These are phyloP conservation scores for Staphylotrichum longicolle DNA, from an alignment of 495 filamentous ascomycete genomes.

Conservation along the genomic window DNA sequence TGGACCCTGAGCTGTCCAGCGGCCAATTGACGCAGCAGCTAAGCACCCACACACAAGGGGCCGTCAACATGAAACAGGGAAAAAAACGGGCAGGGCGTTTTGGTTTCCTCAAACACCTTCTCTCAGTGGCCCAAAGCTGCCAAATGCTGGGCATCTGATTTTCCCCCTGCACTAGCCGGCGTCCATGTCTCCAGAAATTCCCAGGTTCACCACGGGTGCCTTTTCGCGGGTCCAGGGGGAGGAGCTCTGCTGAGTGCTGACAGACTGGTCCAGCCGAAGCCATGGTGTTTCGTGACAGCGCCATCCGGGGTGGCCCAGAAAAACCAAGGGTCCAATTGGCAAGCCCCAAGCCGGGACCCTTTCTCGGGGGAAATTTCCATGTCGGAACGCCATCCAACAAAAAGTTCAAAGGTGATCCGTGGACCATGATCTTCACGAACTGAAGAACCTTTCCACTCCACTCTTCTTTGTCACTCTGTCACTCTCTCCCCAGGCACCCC, in stretches of 20 bases:
- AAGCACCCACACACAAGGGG: background rate
- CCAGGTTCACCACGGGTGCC: background rate
- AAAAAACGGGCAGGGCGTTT: background rate
- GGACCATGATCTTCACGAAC: background rate
- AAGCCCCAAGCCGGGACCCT: background rate
- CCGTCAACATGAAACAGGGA: constrained; percentile 21
- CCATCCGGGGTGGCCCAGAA: background rate
- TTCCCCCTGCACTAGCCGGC: too few species aligned
- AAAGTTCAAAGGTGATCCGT: background rate
- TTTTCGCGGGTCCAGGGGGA: background rate
- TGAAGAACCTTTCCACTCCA: background rate
- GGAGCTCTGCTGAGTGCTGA: too few species aligned
- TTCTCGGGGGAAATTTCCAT: background rate
- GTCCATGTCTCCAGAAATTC: background rate
- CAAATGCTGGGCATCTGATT: too few species aligned
- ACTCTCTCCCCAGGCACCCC: too few species aligned
- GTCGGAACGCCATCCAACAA: background rate
- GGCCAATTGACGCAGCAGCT: background rate
- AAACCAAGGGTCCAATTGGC: constrained; percentile 8
- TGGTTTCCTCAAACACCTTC: background rate
- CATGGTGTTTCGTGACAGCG: constrained; percentile 17
- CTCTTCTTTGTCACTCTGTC: background rate
- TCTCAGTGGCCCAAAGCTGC: constrained; percentile 10
- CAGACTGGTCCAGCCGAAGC: constrained; percentile 3
- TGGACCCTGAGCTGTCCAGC: background rate